These are phyloP conservation scores for Nigrospora osmanthi DNA, from an alignment of 2,329 filamentous ascomycete genomes.

Conservation along the genomic window DNA sequence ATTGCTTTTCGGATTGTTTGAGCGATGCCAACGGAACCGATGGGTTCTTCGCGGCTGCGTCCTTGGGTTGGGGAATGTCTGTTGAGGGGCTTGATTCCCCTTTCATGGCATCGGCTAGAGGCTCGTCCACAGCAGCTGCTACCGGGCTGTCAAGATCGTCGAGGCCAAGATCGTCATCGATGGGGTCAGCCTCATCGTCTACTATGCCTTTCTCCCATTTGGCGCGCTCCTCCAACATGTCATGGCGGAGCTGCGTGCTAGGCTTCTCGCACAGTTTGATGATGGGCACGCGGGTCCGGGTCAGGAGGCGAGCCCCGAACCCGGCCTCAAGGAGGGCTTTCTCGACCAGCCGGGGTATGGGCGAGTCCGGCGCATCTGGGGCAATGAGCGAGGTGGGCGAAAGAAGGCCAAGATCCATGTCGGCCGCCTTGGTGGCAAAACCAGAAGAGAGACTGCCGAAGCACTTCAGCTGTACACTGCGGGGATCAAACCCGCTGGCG, in stretches of 20 bases:
- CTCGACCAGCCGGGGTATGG: slow-evolving; percentile 68
- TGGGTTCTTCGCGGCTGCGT: background rate
- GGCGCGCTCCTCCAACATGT: slow-evolving; percentile 55
- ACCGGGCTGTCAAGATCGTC: slow-evolving; percentile 15
- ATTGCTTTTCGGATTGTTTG: slow-evolving; percentile 32
- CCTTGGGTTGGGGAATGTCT: background rate
- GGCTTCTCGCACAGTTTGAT: slow-evolving; percentile 78
- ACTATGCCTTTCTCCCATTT: slow-evolving; percentile 61
- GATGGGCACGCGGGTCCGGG: slow-evolving; percentile 75
- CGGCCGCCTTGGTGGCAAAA: slow-evolving; percentile 80
- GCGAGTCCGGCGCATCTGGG: slow-evolving; percentile 45
- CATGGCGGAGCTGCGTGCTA: slow-evolving; percentile 47
- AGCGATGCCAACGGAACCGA: slow-evolving; percentile 17
- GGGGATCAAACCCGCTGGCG: slow-evolving; percentile 37
- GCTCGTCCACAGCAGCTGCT: background rate
- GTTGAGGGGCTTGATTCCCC: background rate
- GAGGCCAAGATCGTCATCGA: slow-evolving; percentile 20
- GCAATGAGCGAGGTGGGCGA: slow-evolving; percentile 51
- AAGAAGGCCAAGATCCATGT: slow-evolving; percentile 81
- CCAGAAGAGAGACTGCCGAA: slow-evolving; percentile 81
- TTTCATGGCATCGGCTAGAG: background rate
- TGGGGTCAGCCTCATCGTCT: slow-evolving; percentile 27
- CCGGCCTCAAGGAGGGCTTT: slow-evolving; percentile 64
- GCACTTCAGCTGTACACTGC: slow-evolving; percentile 60
- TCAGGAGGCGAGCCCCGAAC: slow-evolving; percentile 69